A percentile compares a stretch with the other conserved stretches of the same genome.
Evolutionary conservation across 352 stramenopile genomes (phyloP).

Genomic region (Phytophthora hybrid): DNA sequence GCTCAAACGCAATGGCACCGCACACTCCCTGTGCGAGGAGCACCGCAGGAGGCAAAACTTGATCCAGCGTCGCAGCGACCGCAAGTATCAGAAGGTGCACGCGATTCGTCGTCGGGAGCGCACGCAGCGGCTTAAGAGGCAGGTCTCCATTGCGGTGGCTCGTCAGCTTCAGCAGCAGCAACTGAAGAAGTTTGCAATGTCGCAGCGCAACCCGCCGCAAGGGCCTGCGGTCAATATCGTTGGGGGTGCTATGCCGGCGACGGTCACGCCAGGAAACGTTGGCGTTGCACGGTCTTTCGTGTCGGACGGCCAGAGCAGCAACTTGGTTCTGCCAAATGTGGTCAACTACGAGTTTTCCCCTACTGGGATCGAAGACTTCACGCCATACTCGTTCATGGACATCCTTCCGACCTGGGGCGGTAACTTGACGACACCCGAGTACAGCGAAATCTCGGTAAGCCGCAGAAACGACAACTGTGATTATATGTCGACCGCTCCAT

Average conservation of each 20-base stretch:
- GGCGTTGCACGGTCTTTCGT: too few relatives aligned
- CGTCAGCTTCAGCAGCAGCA: slow-evolving; percentile 60
- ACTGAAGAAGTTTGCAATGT: too few relatives aligned
- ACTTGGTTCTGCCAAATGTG: too few relatives aligned
- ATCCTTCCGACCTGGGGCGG: slow-evolving; percentile 29
- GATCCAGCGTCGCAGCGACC: slow-evolving; percentile 83
- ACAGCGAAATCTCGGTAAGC: slow-evolving; percentile 37
- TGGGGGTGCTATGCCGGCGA: too few relatives aligned
- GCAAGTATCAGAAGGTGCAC: slow-evolving; percentile 88
- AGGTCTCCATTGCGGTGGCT: slow-evolving; percentile 79
- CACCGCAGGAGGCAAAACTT: slow-evolving; percentile 88
- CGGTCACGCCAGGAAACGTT: too few relatives aligned
- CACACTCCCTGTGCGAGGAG: slow-evolving; percentile 84
- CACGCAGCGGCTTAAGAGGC: slow-evolving; percentile 83
- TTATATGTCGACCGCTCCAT: slow-evolving; percentile 56
- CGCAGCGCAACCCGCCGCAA: too few relatives aligned
- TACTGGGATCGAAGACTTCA: slow-evolving; percentile 72
- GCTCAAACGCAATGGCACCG: slow-evolving; percentile 84
- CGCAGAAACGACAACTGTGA: slow-evolving; percentile 46
- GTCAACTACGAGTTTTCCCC: slow-evolving; percentile 45
- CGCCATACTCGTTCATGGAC: slow-evolving; percentile 54
- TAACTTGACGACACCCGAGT: slow-evolving; percentile 9
- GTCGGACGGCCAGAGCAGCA: too few relatives aligned
- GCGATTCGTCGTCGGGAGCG: slow-evolving; percentile 79
- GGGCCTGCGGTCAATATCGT: too few relatives aligned